These are phyloP conservation scores for Coprinellus aureogranulatus DNA, from an alignment of 768 basidiomycete species.

Conservation along the genomic window DNA sequence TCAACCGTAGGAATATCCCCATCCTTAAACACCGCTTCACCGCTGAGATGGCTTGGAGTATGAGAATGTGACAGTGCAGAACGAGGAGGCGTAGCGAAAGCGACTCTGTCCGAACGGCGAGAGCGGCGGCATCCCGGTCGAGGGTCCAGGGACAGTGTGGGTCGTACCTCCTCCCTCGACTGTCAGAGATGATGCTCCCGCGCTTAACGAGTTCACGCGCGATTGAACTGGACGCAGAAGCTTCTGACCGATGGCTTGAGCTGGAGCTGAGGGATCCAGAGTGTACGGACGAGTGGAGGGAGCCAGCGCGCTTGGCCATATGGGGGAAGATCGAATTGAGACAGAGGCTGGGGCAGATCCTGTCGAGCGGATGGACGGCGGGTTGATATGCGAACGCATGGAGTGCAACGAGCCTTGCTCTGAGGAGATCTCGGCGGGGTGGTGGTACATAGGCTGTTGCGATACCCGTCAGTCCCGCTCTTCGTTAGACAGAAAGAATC, in stretches of 20 bases:
- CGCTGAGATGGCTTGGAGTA: not conserved
- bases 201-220: slow-evolving; percentile 43
- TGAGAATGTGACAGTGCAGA: not conserved
- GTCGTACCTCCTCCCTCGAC: slow-evolving; percentile 32
- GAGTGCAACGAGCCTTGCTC: slow-evolving; percentile 69
- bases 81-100: slow-evolving; percentile 18
- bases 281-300: slow-evolving; percentile 11
- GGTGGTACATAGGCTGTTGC: slow-evolving; percentile 46
- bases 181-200: slow-evolving; percentile 55
- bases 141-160: slow-evolving; percentile 12
- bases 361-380: slow-evolving; percentile 43
- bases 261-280: slow-evolving; percentile 52
- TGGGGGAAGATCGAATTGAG: not conserved
- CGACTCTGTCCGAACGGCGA: slow-evolving; percentile 45
- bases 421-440: slow-evolving; percentile 44
- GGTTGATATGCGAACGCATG: slow-evolving; percentile 54
- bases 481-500: slow-evolving; percentile 9
- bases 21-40: slow-evolving; percentile 3
- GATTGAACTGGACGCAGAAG: slow-evolving; percentile 31
- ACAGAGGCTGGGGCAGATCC: slow-evolving; percentile 52
- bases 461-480: not conserved
- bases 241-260: slow-evolving; percentile 46
- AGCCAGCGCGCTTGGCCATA: slow-evolving; percentile 24
- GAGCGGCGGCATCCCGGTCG: slow-evolving; percentile 18
- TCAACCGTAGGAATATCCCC: slow-evolving; percentile 8